Evolutionary conservation across 148 eudicot genomes (phyloP).

Genomic region (Nepenthes mirabilis): DNA sequence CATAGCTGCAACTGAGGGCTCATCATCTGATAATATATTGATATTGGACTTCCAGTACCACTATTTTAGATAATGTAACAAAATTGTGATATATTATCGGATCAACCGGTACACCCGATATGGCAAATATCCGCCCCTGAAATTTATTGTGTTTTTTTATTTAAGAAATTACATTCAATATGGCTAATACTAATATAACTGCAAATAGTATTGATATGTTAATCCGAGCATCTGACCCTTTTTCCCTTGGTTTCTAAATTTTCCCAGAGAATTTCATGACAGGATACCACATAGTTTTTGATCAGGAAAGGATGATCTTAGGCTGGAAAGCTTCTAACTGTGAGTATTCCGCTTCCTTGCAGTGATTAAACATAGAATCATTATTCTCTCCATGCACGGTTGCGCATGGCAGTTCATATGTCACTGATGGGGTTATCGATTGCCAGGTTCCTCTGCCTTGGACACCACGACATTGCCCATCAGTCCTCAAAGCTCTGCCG

Average conservation of each 20-base stretch:
- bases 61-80: too few species aligned
- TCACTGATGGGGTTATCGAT: background rate
- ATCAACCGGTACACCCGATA: too few species aligned
- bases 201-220: background rate
- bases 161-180: too few species aligned
- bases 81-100: too few species aligned
- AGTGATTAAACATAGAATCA: background rate
- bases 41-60: too few species aligned
- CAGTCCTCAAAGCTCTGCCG: constrained; percentile 8
- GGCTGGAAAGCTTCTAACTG: constrained; percentile 36
- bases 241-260: background rate
- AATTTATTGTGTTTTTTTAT: too few species aligned
- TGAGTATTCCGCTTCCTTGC: constrained; percentile 9
- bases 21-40: too few species aligned
- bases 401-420: background rate
- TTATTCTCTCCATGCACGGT: background rate
- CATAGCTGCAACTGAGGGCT: too few species aligned
- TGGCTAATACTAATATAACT: too few species aligned
- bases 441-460: constrained; percentile 4
- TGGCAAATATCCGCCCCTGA: too few species aligned
- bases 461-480: constrained; percentile 2
- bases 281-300: constrained; percentile 33
- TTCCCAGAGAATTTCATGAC: constrained; percentile 35
- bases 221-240: background rate
- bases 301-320: constrained; percentile 26